Percentiles rank a stretch among this genome's conserved stretches.
These are phyloP conservation scores for Phytopythium chamaehyphon DNA, from an alignment of 352 stramenopile species.

Conservation along the genomic window DNA sequence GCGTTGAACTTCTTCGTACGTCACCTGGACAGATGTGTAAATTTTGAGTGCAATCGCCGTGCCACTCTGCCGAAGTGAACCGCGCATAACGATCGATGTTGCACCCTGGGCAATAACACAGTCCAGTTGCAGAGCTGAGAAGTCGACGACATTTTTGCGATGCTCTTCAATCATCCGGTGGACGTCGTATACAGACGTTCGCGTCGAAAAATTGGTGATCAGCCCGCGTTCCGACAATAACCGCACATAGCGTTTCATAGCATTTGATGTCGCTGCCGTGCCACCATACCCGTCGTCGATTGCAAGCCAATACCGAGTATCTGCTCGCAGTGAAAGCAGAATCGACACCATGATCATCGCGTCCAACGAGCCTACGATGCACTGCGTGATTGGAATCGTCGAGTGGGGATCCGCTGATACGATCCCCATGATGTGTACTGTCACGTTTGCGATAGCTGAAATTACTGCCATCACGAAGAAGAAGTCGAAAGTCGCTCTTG, in stretches of 20 bases:
- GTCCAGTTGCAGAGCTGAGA: slow-evolving; percentile 63
- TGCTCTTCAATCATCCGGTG: slow-evolving; percentile 88
- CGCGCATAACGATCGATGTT: slow-evolving; percentile 83
- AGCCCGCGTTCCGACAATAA: slow-evolving; percentile 77
- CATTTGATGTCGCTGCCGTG: slow-evolving; percentile 29
- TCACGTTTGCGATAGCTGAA: slow-evolving; percentile 37
- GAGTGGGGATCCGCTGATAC: slow-evolving; percentile 16
- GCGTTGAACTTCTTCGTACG: slow-evolving; percentile 72
- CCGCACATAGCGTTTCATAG: slow-evolving; percentile 71
- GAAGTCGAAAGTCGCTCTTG: slow-evolving; percentile 78
- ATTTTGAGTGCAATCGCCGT: slow-evolving; percentile 80
- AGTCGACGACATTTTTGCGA: slow-evolving; percentile 78
- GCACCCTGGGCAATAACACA: slow-evolving; percentile 77
- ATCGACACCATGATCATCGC: slow-evolving; percentile 65
- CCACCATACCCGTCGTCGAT: slow-evolving; percentile 59
- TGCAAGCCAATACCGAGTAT: slow-evolving; percentile 82
- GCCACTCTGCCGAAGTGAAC: slow-evolving; percentile 39
- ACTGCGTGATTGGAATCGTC: slow-evolving; percentile 35
- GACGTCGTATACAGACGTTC: slow-evolving; percentile 85
- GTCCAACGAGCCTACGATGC: slow-evolving; percentile 49
- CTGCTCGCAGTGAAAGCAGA: slow-evolving; percentile 68
- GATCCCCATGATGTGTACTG: slow-evolving; percentile 46
- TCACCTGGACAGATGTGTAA: slow-evolving; percentile 81
- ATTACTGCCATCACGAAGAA: slow-evolving; percentile 68
- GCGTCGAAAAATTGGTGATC: slow-evolving; percentile 86